Conservation (phyloP, 148 eudicot species). For the Dysphania ambrosioides region DNA sequence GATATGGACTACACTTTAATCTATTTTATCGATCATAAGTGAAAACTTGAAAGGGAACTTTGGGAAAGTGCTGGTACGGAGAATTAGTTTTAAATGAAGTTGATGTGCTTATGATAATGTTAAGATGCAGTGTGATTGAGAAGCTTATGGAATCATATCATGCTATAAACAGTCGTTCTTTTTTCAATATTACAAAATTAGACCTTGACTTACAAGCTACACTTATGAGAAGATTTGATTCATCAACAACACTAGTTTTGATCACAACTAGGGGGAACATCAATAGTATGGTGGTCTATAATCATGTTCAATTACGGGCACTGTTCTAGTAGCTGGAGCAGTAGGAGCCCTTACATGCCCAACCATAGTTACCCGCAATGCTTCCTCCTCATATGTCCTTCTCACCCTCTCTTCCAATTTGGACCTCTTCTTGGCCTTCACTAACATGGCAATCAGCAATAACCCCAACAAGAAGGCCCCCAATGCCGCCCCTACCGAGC, state of each 20-base stretch:
- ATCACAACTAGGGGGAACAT: no score
- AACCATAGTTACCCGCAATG: conserved; percentile 84
- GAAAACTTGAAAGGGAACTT: no score
- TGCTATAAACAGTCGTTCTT: neutral
- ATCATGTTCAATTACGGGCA: conserved; percentile 55
- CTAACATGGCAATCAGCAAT: conserved; percentile 72
- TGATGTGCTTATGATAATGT: no score
- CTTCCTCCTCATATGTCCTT: conserved; percentile 90
- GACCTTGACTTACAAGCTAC: conserved; percentile 19
- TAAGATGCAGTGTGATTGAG: neutral
- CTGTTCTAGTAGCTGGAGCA: conserved; percentile 57
- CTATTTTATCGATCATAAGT: no score
- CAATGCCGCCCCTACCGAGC: conserved; percentile 74
- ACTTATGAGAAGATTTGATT: neutral
- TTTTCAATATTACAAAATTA: conserved; percentile 11
- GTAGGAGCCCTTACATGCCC: conserved; percentile 78
- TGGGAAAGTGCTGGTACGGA: no score
- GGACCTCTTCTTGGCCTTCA: conserved; percentile 77
- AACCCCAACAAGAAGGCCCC: conserved; percentile 68
- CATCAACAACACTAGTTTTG: neutral
- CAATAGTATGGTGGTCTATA: conserved; percentile 44
- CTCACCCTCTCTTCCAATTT: conserved; percentile 78
- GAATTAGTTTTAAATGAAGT: neutral
- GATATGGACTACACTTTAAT: no score
- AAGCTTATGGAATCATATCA: neutral